Conservation (phyloP, 2,329 filamentous ascomycete species). For the Microthyrium microscopicum region DNA sequence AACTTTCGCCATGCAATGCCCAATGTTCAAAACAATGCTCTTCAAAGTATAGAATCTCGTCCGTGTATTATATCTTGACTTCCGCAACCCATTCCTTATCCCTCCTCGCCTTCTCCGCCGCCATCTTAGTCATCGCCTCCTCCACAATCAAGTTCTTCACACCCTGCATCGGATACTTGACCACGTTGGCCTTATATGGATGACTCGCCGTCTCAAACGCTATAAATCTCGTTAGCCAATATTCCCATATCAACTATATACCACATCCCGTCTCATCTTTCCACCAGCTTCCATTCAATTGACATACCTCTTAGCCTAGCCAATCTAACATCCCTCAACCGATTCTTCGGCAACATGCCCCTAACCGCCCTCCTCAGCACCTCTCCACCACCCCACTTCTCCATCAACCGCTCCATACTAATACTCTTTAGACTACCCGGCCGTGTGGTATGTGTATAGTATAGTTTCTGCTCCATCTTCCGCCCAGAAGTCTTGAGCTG, state of each 20-base stretch:
- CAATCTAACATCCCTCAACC: constrained; percentile 72
- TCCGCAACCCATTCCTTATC: not conserved
- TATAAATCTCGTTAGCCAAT: constrained; percentile 14
- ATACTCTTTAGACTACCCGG: constrained; percentile 76
- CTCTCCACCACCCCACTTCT: constrained; percentile 85
- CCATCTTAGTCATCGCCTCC: not conserved
- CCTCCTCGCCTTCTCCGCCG: not conserved
- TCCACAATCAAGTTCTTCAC: not conserved
- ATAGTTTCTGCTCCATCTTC: constrained; percentile 86
- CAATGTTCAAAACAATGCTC: no score
- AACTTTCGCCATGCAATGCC: no score
- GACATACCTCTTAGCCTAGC: constrained; percentile 61
- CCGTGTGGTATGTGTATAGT: constrained; percentile 86
- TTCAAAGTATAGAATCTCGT: no score
- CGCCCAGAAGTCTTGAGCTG: constrained; percentile 77
- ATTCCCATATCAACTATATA: constrained; percentile 6
- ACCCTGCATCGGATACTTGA: constrained; percentile 6
- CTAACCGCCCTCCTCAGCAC: constrained; percentile 80
- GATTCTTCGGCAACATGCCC: constrained; percentile 96
- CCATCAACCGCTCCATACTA: constrained; percentile 89
- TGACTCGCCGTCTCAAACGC: constrained; percentile 87
- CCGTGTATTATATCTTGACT: no score
- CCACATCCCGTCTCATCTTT: constrained; percentile 5
- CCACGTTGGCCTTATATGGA: constrained; percentile 71
- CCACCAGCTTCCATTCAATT: not conserved